Evolutionary conservation across 2,329 filamentous ascomycete genomes (phyloP), one percentile per base, ranked within the genome.

Genomic region (Aspergillus fumigatus): DNA sequence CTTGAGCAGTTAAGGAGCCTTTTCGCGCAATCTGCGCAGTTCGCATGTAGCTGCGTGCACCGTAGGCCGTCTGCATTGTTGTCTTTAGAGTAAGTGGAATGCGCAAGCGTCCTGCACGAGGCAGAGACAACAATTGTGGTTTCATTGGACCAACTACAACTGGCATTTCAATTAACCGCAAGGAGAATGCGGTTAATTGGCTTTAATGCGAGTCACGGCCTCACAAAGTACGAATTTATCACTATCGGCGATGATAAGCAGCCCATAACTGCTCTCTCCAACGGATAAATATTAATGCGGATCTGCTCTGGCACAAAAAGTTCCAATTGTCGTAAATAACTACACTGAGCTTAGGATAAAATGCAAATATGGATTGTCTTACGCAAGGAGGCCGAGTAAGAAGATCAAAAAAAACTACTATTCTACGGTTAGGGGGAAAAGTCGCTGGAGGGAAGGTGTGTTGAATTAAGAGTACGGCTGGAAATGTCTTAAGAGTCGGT

Each of bases 201-300:
- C 4, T 23, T 40, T 14, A 29, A 25, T 26, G 5, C 6, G 32
- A 14, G 6, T 17, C 14, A 3, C 23, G 9, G 26, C 11, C 11
- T 17, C 4, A 6, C n/a, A 23, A 9, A 2, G 3, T 4, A 47
- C 11, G 43, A 47, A 47, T 47, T 47, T 23, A 43, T 45, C 48
- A 48, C 38, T 50, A 51, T 56, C n/a, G 48, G 51, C 52, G 52
- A 43, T 54, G 62, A 65, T 62, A 65, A 63, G 62, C 59, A 58
- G 53, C 59, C 43, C 53, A 45, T 51, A 49, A 19, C 53, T 41
- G 23, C 35, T 55, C 10, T 53, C 51, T 41, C 54, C 53, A 50
- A 47, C 61, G 64, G 65, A 64, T 47, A 62, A 66, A 65, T 48
- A 25, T 65, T 67, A 57, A 67, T 64, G 62, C 65, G 64, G 51